Percentiles rank a stretch among this genome's conserved stretches.
Conservation (phyloP, 768 basidiomycete species). For the Suillus spraguei region DNA sequence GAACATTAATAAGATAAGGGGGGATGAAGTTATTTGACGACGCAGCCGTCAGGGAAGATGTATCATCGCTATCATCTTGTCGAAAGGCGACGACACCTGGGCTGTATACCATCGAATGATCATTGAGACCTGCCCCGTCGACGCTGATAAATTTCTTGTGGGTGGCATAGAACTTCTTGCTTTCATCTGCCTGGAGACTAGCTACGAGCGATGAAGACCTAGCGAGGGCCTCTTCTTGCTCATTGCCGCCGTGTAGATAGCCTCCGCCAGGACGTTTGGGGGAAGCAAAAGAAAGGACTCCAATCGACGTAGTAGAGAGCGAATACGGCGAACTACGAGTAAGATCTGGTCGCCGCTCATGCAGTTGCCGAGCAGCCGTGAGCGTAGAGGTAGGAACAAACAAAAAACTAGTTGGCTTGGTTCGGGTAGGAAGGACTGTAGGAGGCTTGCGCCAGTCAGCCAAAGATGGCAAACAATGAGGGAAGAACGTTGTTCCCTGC, state of each 20-base stretch:
- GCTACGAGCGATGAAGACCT: slow-evolving; percentile 43
- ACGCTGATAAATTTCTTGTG: slow-evolving; percentile 35
- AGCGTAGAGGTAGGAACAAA: slow-evolving; percentile 36
- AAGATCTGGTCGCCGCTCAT: slow-evolving; percentile 16
- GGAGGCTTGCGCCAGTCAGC: slow-evolving; percentile 35
- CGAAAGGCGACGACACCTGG: slow-evolving; percentile 46
- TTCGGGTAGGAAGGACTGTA: slow-evolving; percentile 4
- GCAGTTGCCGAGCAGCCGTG: slow-evolving; percentile 33
- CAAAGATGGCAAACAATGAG: slow-evolving; percentile 38
- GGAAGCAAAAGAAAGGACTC: slow-evolving; percentile 46
- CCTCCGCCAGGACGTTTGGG: slow-evolving; percentile 47
- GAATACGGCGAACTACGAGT: slow-evolving; percentile 18
- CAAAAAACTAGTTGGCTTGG: slow-evolving; percentile 25
- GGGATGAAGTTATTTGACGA: slow-evolving; percentile 33
- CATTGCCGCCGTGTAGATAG: slow-evolving; percentile 46
- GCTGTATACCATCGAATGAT: slow-evolving; percentile 50
- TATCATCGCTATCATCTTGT: slow-evolving; percentile 36
- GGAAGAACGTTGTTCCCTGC: slow-evolving; percentile 43
- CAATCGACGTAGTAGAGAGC: slow-evolving; percentile 32
- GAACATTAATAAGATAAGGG: slow-evolving; percentile 41
- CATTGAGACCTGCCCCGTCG: slow-evolving; percentile 45
- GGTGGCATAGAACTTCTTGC: slow-evolving; percentile 42
- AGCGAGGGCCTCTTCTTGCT: slow-evolving; percentile 47
- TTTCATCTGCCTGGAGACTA: slow-evolving; percentile 36
- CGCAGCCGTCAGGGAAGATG: slow-evolving; percentile 15